Percentiles rank a stretch among this genome's conserved stretches.
Evolutionary conservation across 805 yeast species (phyloP).

Genomic region (Candida qinlingensis): DNA sequence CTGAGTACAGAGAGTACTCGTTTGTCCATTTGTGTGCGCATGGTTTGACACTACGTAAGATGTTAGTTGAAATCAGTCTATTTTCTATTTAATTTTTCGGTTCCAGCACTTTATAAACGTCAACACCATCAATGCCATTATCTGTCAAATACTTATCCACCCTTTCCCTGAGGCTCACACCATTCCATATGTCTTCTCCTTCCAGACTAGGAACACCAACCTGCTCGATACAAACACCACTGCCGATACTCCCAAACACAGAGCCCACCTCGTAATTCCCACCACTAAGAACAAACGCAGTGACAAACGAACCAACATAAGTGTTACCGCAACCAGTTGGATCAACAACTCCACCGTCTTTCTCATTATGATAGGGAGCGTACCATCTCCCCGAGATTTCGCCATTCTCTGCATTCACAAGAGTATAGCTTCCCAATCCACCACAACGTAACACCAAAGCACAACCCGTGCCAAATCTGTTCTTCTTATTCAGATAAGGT

Average conservation of each 20-base stretch:
- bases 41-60: neutral
- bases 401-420: conserved; percentile 20
- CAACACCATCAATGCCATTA: conserved; percentile 11
- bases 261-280: conserved; percentile 49
- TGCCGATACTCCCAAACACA: conserved; percentile 67
- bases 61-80: neutral
- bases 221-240: conserved; percentile 78
- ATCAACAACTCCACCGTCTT: conserved; percentile 52
- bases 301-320: conserved; percentile 73
- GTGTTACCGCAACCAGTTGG: conserved; percentile 97
- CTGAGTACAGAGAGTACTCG: neutral
- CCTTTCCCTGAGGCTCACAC: conserved; percentile 38
- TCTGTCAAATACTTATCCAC: conserved; percentile 33
- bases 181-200: conserved; percentile 51
- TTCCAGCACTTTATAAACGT: neutral
- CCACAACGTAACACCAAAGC: conserved; percentile 76
- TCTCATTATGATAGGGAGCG: conserved; percentile 67
- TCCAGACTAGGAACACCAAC: conserved; percentile 60
- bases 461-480: conserved; percentile 26
- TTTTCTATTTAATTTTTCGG: neutral
- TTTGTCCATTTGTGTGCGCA: neutral
- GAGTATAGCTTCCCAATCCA: conserved; percentile 55
- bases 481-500: conserved; percentile 33
- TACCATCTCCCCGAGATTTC: conserved; percentile 35
- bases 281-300: conserved; percentile 48